A percentile compares a stretch with the other conserved stretches of the same genome.
Conservation (phyloP, 2,329 filamentous ascomycete genomes). For the Calonectria leucothoes region DNA sequence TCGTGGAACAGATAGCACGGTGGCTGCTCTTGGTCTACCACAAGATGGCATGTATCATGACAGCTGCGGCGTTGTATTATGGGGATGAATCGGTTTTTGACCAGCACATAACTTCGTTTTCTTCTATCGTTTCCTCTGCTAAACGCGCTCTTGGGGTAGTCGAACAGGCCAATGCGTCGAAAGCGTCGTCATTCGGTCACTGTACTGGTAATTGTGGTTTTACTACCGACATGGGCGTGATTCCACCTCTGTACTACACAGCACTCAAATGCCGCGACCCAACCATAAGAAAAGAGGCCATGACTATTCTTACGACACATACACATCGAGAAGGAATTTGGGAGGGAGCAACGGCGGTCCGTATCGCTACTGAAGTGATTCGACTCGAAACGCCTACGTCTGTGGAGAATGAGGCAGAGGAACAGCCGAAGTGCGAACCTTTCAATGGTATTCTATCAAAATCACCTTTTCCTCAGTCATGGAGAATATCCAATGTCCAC, state of each 20-base stretch:
- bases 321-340: constrained; percentile 10
- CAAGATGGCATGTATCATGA: constrained; percentile 7
- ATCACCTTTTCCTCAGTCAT: neutral
- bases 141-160: neutral
- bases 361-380: constrained; percentile 7
- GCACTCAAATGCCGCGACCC: constrained; percentile 9
- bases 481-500: neutral
- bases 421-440: neutral
- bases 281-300: neutral
- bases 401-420: neutral
- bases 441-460: neutral
- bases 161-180: neutral
- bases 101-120: neutral
- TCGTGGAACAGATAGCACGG: constrained; percentile 4
- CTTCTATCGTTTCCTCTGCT: neutral
- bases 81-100: constrained; percentile 5
- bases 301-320: neutral
- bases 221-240: constrained; percentile 3
- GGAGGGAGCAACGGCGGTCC: constrained; percentile 1
- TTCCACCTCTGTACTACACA: constrained; percentile 11
- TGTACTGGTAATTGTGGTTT: neutral
- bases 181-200: neutral
- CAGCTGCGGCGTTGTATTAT: constrained; percentile 6
- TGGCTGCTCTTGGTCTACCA: constrained; percentile 9
- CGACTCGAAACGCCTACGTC: neutral